Conservation (phyloP, 768 basidiomycete species). For the Tricholoma sp. region DNA sequence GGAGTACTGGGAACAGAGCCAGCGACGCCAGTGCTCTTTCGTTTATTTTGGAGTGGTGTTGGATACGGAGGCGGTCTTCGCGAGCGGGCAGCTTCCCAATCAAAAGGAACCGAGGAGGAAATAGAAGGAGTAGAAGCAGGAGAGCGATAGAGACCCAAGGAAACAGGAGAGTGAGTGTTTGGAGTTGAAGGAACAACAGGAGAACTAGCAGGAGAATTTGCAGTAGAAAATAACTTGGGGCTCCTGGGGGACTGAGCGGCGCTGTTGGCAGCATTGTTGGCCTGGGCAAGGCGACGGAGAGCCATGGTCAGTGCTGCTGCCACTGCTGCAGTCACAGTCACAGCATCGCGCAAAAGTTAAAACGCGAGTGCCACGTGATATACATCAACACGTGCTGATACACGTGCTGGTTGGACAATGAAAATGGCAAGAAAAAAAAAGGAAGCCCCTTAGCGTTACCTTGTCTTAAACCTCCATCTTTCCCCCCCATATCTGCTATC, state of each 20-base stretch:
- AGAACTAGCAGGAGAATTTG: constrained; percentile 23
- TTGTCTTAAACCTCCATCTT: constrained; percentile 25
- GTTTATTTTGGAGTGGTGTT: constrained; percentile 48
- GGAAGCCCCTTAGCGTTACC: constrained; percentile 16
- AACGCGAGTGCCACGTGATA: constrained; percentile 22
- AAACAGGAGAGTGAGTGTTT: constrained; percentile 39
- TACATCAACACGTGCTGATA: constrained; percentile 22
- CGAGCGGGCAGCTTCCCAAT: constrained; percentile 82
- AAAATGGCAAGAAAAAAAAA: constrained; percentile 30
- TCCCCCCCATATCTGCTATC: constrained; percentile 3
- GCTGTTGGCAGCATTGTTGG: constrained; percentile 13
- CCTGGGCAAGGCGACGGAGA: constrained; percentile 55
- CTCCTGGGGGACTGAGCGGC: constrained; percentile 34
- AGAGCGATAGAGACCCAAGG: constrained; percentile 52
- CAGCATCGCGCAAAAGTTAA: neutral
- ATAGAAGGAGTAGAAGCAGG: constrained; percentile 67
- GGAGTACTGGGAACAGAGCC: constrained; percentile 28
- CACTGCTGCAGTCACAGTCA: too few species aligned
- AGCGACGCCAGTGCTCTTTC: constrained; percentile 33
- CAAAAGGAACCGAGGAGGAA: constrained; percentile 74
- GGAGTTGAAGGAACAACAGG: constrained; percentile 37
- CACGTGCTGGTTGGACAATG: constrained; percentile 49
- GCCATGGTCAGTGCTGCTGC: constrained; percentile 40
- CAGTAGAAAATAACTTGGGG: constrained; percentile 10
- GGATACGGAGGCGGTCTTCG: constrained; percentile 68